Evolutionary conservation across 169 alveolate genomes (phyloP).

Genomic region (Cryptosporidium sp.): DNA sequence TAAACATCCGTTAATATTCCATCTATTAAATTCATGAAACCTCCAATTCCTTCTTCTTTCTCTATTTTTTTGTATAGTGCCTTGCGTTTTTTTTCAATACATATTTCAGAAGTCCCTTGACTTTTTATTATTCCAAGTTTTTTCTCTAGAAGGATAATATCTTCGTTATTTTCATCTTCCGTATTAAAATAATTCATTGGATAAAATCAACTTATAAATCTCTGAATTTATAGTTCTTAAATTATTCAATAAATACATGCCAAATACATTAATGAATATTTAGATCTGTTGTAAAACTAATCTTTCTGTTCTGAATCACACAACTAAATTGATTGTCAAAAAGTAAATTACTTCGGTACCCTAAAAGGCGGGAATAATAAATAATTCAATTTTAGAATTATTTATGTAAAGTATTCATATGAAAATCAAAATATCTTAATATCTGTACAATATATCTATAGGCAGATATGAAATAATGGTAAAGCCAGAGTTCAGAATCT

Average conservation of each 20-base stretch:
- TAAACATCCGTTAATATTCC: not conserved
- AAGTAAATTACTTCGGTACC: not conserved
- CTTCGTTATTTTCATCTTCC: slow-evolving; percentile 15
- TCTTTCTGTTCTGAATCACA: not conserved
- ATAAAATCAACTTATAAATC: not conserved
- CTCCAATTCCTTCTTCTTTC: slow-evolving; percentile 63
- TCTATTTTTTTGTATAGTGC: slow-evolving; percentile 37
- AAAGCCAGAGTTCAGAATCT: slow-evolving; percentile 71
- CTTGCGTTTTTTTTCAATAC: slow-evolving; percentile 1
- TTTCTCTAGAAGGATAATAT: slow-evolving; percentile 10
- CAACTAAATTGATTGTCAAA: not conserved
- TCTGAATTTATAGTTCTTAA: not conserved
- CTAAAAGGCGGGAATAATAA: not conserved
- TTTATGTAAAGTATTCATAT: slow-evolving; percentile 11
- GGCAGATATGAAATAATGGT: slow-evolving; percentile 18
- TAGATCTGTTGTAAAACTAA: not conserved
- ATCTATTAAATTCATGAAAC: slow-evolving; percentile 51
- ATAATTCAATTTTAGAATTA: not conserved
- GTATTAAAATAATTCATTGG: not conserved
- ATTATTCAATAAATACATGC: not conserved
- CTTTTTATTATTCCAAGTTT: slow-evolving; percentile 28
- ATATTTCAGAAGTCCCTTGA: not conserved
- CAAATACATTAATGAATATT: not conserved
- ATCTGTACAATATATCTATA: slow-evolving; percentile 1
- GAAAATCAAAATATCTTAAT: not conserved